phyloP scores from a whole-genome alignment of 441 rosid species.

The Gossypium trilobum region DNA sequence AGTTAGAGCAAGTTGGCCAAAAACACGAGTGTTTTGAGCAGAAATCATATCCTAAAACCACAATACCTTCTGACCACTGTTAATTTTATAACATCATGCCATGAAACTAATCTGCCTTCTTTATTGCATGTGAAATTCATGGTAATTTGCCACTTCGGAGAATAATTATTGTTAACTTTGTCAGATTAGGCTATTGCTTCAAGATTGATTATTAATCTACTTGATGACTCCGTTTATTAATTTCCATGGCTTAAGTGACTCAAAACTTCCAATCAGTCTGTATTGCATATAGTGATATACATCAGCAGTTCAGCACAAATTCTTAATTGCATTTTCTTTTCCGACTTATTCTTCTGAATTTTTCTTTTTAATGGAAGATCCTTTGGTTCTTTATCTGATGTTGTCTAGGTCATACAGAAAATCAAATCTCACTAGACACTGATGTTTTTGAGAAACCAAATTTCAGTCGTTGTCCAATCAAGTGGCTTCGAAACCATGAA shows the following conservation, averaged over 20 bases:
- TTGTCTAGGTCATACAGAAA: slow-evolving; percentile 33
- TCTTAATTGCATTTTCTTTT: background rate
- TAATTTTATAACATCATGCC: background rate
- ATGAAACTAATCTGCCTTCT: background rate
- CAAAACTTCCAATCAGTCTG: background rate
- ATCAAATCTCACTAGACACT: slow-evolving; percentile 25
- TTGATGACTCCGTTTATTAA: background rate
- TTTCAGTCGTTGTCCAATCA: slow-evolving; percentile 30
- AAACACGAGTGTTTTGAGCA: background rate
- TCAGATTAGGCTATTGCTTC: background rate
- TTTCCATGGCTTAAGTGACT: background rate
- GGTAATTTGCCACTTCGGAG: background rate
- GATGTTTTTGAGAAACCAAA: slow-evolving; percentile 33
- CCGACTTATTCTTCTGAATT: background rate
- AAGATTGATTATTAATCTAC: background rate
- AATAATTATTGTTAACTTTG: background rate
- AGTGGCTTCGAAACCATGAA: slow-evolving; percentile 33
- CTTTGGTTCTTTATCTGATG: slow-evolving; percentile 19
- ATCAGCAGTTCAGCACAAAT: background rate
- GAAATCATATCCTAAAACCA: background rate
- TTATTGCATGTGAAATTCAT: background rate
- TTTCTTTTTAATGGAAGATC: slow-evolving; percentile 1
- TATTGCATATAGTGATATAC: background rate
- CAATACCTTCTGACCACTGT: background rate
- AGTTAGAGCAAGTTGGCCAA: background rate